These are phyloP conservation scores for Neocucurbitaria cava DNA, from an alignment of 2,329 filamentous ascomycete genomes.

Conservation along the genomic window DNA sequence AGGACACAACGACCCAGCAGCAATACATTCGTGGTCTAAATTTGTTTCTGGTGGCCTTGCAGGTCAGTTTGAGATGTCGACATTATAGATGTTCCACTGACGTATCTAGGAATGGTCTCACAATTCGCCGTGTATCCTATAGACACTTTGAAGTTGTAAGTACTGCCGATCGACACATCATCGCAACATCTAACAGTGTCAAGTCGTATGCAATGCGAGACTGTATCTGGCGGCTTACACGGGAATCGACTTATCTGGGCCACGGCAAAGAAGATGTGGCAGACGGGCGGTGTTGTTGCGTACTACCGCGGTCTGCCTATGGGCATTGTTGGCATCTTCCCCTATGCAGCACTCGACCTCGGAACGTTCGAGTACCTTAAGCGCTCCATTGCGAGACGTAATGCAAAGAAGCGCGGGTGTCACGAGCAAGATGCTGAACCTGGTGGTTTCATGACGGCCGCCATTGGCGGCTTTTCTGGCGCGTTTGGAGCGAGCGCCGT, in stretches of 20 bases:
- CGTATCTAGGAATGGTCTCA: slow-evolving; percentile 73
- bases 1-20: slow-evolving; percentile 81
- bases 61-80: slow-evolving; percentile 47
- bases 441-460: slow-evolving; percentile 82
- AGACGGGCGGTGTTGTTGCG: slow-evolving; percentile 72
- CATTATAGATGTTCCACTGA: slow-evolving; percentile 1
- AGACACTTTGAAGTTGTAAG: slow-evolving; percentile 78
- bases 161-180: background rate
- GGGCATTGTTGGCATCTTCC: slow-evolving; percentile 95
- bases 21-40: slow-evolving; percentile 83
- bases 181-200: slow-evolving; percentile 12
- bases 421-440: slow-evolving; percentile 81
- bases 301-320: slow-evolving; percentile 94
- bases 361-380: slow-evolving; percentile 96
- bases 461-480: slow-evolving; percentile 89
- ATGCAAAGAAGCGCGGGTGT: slow-evolving; percentile 71
- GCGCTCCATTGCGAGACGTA: slow-evolving; percentile 71
- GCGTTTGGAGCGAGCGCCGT: slow-evolving; percentile 93
- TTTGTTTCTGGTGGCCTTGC: slow-evolving; percentile 90
- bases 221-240: slow-evolving; percentile 81
- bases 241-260: slow-evolving; percentile 83
- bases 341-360: slow-evolving; percentile 95
- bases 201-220: slow-evolving; percentile 90
- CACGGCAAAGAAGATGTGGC: slow-evolving; percentile 87
- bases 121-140: slow-evolving; percentile 97